Base-by-base conservation (phyloP, 2,329 filamentous ascomycete species). In the Exophiala calicioides region DNA sequence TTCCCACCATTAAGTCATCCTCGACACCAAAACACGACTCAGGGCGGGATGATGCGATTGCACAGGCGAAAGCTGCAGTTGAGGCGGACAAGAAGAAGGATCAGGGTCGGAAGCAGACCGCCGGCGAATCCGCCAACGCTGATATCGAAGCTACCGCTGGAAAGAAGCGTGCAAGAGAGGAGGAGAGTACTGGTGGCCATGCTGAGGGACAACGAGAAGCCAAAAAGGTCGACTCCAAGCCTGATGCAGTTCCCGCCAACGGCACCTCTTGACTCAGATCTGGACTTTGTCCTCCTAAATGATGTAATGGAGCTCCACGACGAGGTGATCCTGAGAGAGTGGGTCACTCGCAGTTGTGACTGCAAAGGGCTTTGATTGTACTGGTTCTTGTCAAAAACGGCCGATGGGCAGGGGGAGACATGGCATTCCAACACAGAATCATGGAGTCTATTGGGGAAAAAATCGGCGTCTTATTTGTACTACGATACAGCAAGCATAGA, bases 151-250 rank as follows among this genome's bases (percentile, higher is more conserved):
- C 47, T 9, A 40, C 49, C 12, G 50, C 56, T 32, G 65, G 67
- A 35, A 68, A 74, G 60, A 76, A 76, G 67, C 71, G 73, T 35
- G 57, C 63, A 26, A 68, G 69, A 16, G 72, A 75, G 35, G 72
- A 72, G 18, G 61, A 60, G n/a, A n/a, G n/a, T n/a, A n/a, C n/a
- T 20, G 61, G 60, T 21, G 57, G 44, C 5, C 62, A 58, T 8
- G 54, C 53, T 35, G 65, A 62, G 23, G 65, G 62, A 12, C 67
- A 68, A 26, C 66, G 64, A 47, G 67, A 70, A 15, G 59, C 68
- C 18, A 77, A 77, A 65, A 77, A 77, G 61, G 66, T 72, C 29
- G 74, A 76, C 58, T 57, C 62, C 41, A 73, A 72, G 62, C 66
- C 49, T 21, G 55, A 55, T 24, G 44, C 40, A 13, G 32, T 32